phyloP scores from a whole-genome alignment of 2,329 filamentous ascomycete species.

The Fusarium sp. region DNA sequence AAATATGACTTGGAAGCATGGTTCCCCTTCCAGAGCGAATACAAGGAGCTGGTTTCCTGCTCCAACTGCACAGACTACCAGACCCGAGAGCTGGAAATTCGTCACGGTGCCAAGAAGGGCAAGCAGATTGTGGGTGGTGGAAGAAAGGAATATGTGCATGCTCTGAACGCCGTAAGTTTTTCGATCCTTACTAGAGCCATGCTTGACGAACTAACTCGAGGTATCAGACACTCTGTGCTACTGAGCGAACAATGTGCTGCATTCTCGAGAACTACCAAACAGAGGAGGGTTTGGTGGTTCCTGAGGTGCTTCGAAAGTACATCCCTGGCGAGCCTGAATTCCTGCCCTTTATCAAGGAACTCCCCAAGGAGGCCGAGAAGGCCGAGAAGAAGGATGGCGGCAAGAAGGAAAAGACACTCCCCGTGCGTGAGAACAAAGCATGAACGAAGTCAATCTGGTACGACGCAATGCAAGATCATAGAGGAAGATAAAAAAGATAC shows the following conservation, averaged over 20 bases:
- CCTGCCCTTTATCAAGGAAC: conserved; percentile 86
- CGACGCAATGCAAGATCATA: conserved; percentile 18
- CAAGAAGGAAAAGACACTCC: conserved; percentile 45
- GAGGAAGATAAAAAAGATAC: conserved; percentile 36
- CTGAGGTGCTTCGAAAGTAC: conserved; percentile 86
- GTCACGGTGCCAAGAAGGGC: conserved; percentile 81
- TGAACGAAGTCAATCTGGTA: conserved; percentile 27
- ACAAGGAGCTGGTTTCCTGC: conserved; percentile 97
- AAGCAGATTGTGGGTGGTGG: conserved; percentile 68
- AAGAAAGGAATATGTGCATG: conserved; percentile 95
- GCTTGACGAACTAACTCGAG: conserved; percentile 15
- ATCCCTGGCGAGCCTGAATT: conserved; percentile 91
- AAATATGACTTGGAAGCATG: conserved; percentile 97
- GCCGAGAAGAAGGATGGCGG: conserved; percentile 42
- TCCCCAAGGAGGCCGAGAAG: conserved; percentile 72
- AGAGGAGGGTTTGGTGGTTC: conserved; percentile 83
- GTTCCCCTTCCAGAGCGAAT: conserved; percentile 96
- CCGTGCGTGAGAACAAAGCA: conserved; percentile 45
- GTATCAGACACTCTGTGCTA: conserved; percentile 78
- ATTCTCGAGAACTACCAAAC: conserved; percentile 97
- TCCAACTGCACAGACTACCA: conserved; percentile 99
- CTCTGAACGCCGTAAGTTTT: conserved; percentile 73
- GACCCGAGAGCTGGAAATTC: conserved; percentile 90
- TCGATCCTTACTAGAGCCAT: neutral
- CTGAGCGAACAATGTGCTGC: conserved; percentile 92